Conservation (phyloP, 2,329 filamentous ascomycete species). For the Clonostachys rhizophaga region DNA sequence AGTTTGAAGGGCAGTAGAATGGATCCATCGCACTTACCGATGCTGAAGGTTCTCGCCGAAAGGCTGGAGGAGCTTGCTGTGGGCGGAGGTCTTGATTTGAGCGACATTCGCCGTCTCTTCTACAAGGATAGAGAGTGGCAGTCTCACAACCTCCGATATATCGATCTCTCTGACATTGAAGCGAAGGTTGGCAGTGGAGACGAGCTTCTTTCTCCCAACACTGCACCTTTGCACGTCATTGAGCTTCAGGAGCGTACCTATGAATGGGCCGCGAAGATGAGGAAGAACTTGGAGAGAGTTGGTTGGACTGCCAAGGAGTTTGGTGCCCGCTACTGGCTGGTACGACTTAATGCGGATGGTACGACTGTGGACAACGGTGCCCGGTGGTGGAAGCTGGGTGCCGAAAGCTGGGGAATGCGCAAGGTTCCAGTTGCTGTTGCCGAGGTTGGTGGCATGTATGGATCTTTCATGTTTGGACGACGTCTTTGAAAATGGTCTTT, state of each 20-base stretch:
- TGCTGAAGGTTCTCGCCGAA: constrained; percentile 62
- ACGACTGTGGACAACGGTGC: constrained; percentile 36
- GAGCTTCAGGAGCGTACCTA: constrained; percentile 69
- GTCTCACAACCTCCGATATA: constrained; percentile 63
- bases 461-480: constrained; percentile 61
- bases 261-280: constrained; percentile 57
- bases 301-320: constrained; percentile 73
- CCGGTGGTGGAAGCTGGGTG: constrained; percentile 79
- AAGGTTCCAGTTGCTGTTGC: constrained; percentile 89
- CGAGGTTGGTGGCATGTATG: constrained; percentile 93
- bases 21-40: constrained; percentile 56
- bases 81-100: constrained; percentile 60
- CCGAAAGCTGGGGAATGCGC: constrained; percentile 78
- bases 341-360: constrained; percentile 41
- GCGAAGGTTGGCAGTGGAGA: constrained; percentile 57
- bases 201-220: constrained; percentile 50
- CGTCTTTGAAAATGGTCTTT: constrained; percentile 34
- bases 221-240: constrained; percentile 69
- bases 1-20: constrained; percentile 74
- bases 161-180: constrained; percentile 66
- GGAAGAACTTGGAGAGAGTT: constrained; percentile 51
- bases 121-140: constrained; percentile 37
- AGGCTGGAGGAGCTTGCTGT: constrained; percentile 71
- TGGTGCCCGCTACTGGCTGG: constrained; percentile 62
- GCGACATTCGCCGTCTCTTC: constrained; percentile 64